Evolutionary conservation across 2,329 filamentous ascomycete genomes (phyloP).

Genomic region (Magnaporthales sp.): DNA sequence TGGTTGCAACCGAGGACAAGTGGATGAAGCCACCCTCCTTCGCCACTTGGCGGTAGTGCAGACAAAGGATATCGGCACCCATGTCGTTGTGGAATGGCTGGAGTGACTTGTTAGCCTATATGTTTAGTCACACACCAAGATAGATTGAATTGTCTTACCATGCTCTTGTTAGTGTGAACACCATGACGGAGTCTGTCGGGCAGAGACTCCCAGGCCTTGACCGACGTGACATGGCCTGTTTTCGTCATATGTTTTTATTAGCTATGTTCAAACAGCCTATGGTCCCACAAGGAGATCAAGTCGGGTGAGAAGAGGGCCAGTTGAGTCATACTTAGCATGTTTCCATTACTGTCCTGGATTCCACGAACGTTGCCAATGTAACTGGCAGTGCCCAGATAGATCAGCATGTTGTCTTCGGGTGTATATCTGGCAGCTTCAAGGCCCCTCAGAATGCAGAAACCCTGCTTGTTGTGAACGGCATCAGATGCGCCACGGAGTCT

Average conservation of each 20-base stretch:
- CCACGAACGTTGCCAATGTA: constrained; percentile 47
- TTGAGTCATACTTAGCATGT: constrained; percentile 32
- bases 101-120: neutral
- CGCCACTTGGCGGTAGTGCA: constrained; percentile 37
- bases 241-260: neutral
- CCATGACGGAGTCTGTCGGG: constrained; percentile 35
- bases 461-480: constrained; percentile 31
- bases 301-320: too few species aligned
- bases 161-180: constrained; percentile 36
- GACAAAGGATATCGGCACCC: constrained; percentile 38
- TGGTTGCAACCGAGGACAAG: constrained; percentile 31
- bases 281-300: neutral
- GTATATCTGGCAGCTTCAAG: constrained; percentile 37
- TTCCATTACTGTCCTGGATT: constrained; percentile 37
- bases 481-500: constrained; percentile 24
- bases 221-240: constrained; percentile 38
- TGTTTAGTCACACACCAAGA: neutral
- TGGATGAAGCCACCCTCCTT: constrained; percentile 34
- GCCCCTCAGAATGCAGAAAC: constrained; percentile 47
- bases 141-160: constrained; percentile 25
- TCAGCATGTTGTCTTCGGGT: constrained; percentile 42
- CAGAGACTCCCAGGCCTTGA: constrained; percentile 31
- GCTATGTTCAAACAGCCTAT: neutral
- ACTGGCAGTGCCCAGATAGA: constrained; percentile 48
- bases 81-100: constrained; percentile 43